Conservation (phyloP, 2,329 filamentous ascomycete genomes). For the Cladosporium phlei region DNA sequence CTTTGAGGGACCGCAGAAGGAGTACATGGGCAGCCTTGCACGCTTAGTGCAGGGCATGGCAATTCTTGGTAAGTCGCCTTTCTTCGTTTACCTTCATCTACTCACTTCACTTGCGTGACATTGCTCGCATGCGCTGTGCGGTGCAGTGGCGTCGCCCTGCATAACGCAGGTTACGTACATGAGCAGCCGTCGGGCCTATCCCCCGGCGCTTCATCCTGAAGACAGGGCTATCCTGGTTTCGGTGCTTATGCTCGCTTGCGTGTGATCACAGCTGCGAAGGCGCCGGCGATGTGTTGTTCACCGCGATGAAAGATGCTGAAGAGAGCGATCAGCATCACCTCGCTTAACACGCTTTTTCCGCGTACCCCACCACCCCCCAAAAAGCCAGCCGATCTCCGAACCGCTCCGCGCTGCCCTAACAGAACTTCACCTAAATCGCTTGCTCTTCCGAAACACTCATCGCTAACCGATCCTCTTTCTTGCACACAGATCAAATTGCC, state of each 20-base stretch:
- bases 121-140: not conserved
- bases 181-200: not conserved
- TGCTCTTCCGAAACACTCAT: not conserved
- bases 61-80: slow-evolving; percentile 66
- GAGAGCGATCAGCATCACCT: slow-evolving; percentile 1
- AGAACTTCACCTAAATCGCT: not conserved
- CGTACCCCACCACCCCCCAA: not conserved
- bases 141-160: not conserved
- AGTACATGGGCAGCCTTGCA: slow-evolving; percentile 88
- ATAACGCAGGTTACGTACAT: too few species aligned
- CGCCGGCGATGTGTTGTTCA: not conserved
- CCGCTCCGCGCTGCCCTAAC: not conserved
- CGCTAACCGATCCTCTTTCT: not conserved
- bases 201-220: not conserved
- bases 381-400: not conserved
- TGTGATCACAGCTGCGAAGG: not conserved
- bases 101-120: not conserved
- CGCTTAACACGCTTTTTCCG: slow-evolving; percentile 4
- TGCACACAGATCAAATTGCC: slow-evolving; percentile 75
- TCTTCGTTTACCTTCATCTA: slow-evolving; percentile 2
- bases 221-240: slow-evolving; percentile 6
- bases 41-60: slow-evolving; percentile 90
- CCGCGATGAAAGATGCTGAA: not conserved
- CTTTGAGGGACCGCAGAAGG: slow-evolving; percentile 77
- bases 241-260: slow-evolving; percentile 12